Evolutionary conservation across 176 grass and related monocot species (phyloP), one percentile per base, ranked within the genome.

Genomic region (Lolium perenne): DNA sequence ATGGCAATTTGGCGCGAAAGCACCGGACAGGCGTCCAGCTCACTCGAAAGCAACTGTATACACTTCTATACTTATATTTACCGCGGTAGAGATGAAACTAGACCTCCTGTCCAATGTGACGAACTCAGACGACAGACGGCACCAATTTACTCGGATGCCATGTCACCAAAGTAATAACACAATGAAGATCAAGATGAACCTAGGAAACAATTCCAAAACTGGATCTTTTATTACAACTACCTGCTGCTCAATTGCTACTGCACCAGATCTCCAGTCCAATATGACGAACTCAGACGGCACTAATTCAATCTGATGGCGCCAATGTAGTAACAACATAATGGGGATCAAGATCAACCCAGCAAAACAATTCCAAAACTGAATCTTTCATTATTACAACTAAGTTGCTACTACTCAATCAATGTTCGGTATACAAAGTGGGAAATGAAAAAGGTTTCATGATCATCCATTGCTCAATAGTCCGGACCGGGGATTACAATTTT

Each of bases 1-100:
- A 83, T 89, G 72, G 16, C 38, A 72, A 50, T 50, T 74, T 59
- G 78, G 74, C 57, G 45, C 70, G 47, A 48, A 83, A 76, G 88
- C 74, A 82, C 66, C 45, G 23, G 57, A 72, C 41, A 21, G 51
- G 71, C 7, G 10, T 18, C 25, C 78, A 70, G 26, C 43, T 90
- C 71, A n/a, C 13, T 2, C 41, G 83, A 82, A 82, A 82, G 71
- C 88, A 86, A 71, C 62, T 54, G 59, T 0, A 71, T 32, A 78
- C 26, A 29, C 61, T 54, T 35, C 32, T 71, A 6, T 10, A 43
- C 21, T 21, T 65, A 75, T 56, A 77, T 49, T 69, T 22, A 49
- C 76, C 25, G 2, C 23, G 11, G 12, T 3, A 32, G 64, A 41
- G 35, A 49, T 66, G 35, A 35, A 35, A 56, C 61, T 23, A 57